Conservation (phyloP, 78 protist genomes). For the Protostelium mycophagum region DNA sequence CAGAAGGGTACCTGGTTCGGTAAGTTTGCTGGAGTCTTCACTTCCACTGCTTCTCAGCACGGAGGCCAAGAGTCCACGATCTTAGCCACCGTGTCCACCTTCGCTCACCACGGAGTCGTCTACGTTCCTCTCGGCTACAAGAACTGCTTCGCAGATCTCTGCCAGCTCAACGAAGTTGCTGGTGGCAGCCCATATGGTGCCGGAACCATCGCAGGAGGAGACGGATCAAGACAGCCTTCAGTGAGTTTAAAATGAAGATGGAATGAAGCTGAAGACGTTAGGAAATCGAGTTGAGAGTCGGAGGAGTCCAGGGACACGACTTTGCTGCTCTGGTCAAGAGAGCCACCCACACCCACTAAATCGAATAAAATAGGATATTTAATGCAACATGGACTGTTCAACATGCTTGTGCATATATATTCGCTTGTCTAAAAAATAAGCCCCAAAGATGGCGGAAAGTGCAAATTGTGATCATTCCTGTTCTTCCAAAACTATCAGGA, state of each 20-base stretch:
- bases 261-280: too few relatives aligned
- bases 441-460: too few relatives aligned
- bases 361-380: too few relatives aligned
- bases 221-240: conserved; percentile 61
- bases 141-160: background rate
- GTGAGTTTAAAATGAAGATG: too few relatives aligned
- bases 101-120: conserved; percentile 40
- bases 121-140: background rate
- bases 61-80: conserved; percentile 63
- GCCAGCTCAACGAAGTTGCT: background rate
- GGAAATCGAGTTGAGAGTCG: conserved; percentile 22
- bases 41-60: conserved; percentile 31
- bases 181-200: conserved; percentile 67
- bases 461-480: too few relatives aligned
- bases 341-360: background rate
- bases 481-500: too few relatives aligned
- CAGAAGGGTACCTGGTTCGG: conserved; percentile 18
- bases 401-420: too few relatives aligned
- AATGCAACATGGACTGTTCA: too few relatives aligned
- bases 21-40: conserved; percentile 44
- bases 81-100: conserved; percentile 10
- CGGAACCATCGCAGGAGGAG: conserved; percentile 45
- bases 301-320: conserved; percentile 14
- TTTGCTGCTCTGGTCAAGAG: conserved; percentile 3
- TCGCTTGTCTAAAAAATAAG: too few relatives aligned